Evolutionary conservation across 495 filamentous ascomycete genomes (phyloP), one percentile per base, ranked within the genome.

Genomic region (Aspergillus nidulans): DNA sequence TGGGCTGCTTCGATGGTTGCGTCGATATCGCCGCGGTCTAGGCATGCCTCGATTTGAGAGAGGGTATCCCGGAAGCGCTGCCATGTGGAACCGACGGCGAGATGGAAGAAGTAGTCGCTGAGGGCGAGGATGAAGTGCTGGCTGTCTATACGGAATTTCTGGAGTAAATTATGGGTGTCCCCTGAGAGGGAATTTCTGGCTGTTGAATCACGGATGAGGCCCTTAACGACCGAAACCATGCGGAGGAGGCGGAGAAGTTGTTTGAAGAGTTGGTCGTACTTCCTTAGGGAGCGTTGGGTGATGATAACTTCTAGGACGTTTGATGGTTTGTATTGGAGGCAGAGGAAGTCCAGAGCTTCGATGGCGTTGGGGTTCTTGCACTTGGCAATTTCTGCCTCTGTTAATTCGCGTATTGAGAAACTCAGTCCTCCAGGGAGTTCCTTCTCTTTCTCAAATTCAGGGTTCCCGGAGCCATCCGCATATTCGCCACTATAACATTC

Each of bases 281-380:
- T 89, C 18, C 82, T 66, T 12, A 98, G 73, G 1, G 84, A 74
- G 0, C 70, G 64, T 0, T 80, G 71, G 0, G 88, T 89, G 21
- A 98, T 85, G 50, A 97, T 77, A 0, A 83, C 72, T 32, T 86
- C 82, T 0, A 98, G 77, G 2, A 87, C 81, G 3, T 79, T 62
- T 0, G 92, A 90, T 0, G 94, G 82, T 36, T 83, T 86, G 73
- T 96, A 98, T 48, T 90, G 85, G 4, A 98, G 73, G 2, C 87
- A 83, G 16, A 98, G 76, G 63, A 98, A 97, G 67, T 98, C 94
- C 16, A 97, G 75, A 0, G 94, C 94, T 68, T 90, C 85, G 26
- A 97, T 80, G 0, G 83, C 83, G 61, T 87, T 79, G 0, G 90
- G 85, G 62, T 97, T 82, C 72, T 90, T 84, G 65, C 87, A 89